Evolutionary conservation across 1,284 basidiomycete genomes (phyloP), one percentile per base, ranked within the genome.

Genomic region (Boletus sp.): DNA sequence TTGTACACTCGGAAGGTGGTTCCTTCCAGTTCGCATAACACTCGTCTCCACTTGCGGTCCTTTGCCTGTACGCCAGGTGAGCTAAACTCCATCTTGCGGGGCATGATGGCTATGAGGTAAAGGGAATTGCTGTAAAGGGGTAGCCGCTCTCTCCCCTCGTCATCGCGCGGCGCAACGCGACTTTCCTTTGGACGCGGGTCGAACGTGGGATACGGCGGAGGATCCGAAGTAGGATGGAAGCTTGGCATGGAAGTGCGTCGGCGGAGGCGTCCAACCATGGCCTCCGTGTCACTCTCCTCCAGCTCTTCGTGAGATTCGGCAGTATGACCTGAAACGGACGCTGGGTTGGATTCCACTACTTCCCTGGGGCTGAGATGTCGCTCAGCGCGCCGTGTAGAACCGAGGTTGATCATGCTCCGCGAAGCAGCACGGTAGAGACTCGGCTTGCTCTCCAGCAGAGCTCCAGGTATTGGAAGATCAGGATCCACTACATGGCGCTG

Each of bases 61-160:
- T 83, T 87, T 21, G 95, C 89, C 73, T 97, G 94, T 5, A 94
- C 81, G 13, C 94, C 94, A 0, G 95, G 94, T 19, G 84, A 79
- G 2, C 77, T 80, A 73, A 99, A 98, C 80, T 99, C 97, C 89
- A 97, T 88, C 82, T 99, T 99, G 55, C 94, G 87, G 7, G 92
- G 91, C 79, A 99, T 84, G 63, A 90, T 85, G 3, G 91, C 94
- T 54, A 88, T 84, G 66, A 99, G 87, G 73, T 94, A 90, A 19
- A 98, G 87, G 49, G 80, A 72, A 77, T 97, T 98, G 66, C 82
- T 85, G 76, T 99, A 99, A 3, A 69, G 48, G 0, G 97, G 97
- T 4, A 99, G 81, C 47, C 76, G 77, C 77, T 99, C 97, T 44
- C 69, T 78, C 25, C 94, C 97, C 71, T 98, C 96, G 3, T 64